A percentile compares a stretch with the other conserved stretches of the same genome.
These are phyloP conservation scores for Erysimum cheiranthoides DNA, from an alignment of 345 rosid genomes.

Conservation along the genomic window DNA sequence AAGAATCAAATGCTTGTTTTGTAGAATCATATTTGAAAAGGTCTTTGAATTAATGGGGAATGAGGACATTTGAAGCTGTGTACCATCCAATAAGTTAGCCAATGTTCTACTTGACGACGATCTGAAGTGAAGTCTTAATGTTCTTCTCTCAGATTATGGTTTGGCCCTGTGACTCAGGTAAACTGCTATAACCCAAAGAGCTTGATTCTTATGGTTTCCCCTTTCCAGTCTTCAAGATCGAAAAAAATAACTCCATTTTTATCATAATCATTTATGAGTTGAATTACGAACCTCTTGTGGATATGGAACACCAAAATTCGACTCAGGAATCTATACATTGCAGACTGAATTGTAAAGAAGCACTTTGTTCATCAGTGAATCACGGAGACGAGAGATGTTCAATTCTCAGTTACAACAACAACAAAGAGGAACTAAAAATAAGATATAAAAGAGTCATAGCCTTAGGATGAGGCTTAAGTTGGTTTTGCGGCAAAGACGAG, in stretches of 20 bases:
- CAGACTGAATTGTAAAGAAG: neutral
- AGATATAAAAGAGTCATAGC: neutral
- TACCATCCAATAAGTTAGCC: neutral
- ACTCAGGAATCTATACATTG: conserved; percentile 6
- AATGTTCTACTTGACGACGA: neutral
- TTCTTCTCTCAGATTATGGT: neutral
- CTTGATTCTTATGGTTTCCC: conserved; percentile 11
- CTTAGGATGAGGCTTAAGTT: neutral
- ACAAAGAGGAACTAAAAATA: neutral
- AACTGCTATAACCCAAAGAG: neutral
- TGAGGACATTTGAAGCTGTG: too few relatives aligned
- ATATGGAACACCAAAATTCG: neutral
- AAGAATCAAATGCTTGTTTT: neutral
- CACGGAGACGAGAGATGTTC: neutral
- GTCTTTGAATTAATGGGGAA: too few relatives aligned
- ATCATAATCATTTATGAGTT: too few relatives aligned
- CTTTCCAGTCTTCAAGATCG: neutral
- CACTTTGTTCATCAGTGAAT: neutral
- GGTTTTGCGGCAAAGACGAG: neutral
- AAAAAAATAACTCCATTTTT: too few relatives aligned
- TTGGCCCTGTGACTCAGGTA: neutral
- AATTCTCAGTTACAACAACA: neutral
- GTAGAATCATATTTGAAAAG: neutral
- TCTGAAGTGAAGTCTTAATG: too few relatives aligned
- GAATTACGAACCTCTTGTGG: neutral